Conservation (phyloP, 176 grass and related monocot species). For the Pharus latifolius region DNA sequence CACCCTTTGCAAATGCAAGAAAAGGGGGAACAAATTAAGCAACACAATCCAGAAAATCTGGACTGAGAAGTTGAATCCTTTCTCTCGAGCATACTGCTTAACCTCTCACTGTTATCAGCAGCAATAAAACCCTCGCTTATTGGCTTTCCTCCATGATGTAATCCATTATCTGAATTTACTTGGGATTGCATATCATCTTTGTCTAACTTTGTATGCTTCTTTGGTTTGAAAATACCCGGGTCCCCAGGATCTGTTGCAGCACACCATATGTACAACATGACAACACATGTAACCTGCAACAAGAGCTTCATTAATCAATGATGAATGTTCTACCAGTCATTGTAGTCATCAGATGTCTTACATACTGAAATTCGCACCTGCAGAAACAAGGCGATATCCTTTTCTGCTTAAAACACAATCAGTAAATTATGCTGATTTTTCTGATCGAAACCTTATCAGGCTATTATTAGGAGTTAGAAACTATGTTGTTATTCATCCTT, state of each 20-base stretch:
- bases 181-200: constrained; percentile 28
- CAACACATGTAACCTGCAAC: constrained; percentile 60
- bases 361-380: background rate
- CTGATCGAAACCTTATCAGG: background rate
- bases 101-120: constrained; percentile 35
- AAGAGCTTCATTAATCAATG: background rate
- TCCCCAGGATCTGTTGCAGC: constrained; percentile 87
- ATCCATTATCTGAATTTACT: constrained; percentile 24
- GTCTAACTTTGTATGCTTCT: constrained; percentile 38
- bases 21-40: constrained; percentile 45
- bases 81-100: constrained; percentile 32
- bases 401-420: too few species aligned
- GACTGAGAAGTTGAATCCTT: constrained; percentile 35
- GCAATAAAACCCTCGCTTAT: constrained; percentile 15
- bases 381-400: background rate
- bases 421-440: too few species aligned
- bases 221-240: constrained; percentile 68
- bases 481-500: background rate
- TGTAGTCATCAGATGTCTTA: background rate
- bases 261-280: constrained; percentile 79
- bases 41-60: constrained; percentile 25
- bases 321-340: background rate
- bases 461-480: background rate
- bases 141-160: constrained; percentile 31
- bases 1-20: constrained; percentile 42